Evolutionary conservation across 371 early-diverging fungal species (phyloP).

Genomic region (Nosema muscidifuracis): DNA sequence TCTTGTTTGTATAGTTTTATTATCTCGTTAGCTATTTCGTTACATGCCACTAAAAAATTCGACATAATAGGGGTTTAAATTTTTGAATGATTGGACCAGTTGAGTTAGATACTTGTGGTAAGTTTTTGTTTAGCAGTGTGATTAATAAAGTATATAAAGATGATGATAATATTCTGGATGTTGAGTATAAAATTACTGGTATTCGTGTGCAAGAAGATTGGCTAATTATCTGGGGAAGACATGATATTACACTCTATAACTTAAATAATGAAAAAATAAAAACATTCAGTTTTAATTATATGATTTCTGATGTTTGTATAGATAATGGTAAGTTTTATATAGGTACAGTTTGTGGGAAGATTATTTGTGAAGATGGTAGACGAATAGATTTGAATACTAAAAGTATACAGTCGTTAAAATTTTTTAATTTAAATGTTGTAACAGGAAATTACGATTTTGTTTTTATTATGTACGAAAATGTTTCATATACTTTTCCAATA

Average conservation of each 20-base stretch:
- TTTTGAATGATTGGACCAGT: not conserved
- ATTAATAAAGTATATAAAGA: too few relatives aligned
- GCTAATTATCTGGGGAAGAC: not conserved
- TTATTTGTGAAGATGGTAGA: not conserved
- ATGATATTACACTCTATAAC: not conserved
- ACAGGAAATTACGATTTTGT: not conserved
- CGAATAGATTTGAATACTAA: not conserved
- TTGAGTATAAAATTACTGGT: not conserved
- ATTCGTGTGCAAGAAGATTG: not conserved
- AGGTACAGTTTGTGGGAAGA: not conserved
- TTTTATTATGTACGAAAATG: not conserved
- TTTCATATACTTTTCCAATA: not conserved
- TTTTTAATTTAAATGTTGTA: not conserved
- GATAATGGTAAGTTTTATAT: not conserved
- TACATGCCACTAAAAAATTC: slow-evolving; percentile 48
- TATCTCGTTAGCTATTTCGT: slow-evolving; percentile 47
- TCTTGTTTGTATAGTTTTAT: slow-evolving; percentile 55
- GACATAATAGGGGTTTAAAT: slow-evolving; percentile 27
- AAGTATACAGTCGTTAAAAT: not conserved
- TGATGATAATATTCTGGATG: not conserved
- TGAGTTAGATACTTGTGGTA: not conserved
- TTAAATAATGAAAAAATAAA: not conserved
- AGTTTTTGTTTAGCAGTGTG: too few relatives aligned
- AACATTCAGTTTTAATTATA: not conserved
- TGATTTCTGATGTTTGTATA: not conserved